Conservation (phyloP, 345 rosid genomes). For the Nephelium lappaceum region DNA sequence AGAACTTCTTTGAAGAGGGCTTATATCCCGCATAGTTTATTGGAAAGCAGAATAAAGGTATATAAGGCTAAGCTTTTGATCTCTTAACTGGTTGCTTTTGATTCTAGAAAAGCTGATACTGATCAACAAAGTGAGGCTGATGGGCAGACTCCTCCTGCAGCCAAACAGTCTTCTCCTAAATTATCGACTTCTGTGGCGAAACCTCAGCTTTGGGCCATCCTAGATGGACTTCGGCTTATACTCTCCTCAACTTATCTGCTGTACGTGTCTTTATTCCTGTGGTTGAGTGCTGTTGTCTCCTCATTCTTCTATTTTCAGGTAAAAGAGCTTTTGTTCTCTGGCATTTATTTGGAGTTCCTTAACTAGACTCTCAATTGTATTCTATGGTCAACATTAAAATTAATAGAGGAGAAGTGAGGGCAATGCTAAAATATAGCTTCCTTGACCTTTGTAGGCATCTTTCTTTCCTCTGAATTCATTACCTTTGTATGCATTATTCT, state of each 20-base stretch:
- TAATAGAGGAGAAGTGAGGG: neutral
- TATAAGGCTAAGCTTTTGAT: slow-evolving; percentile 1
- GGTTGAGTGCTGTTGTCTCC: slow-evolving; percentile 94
- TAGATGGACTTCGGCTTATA: slow-evolving; percentile 78
- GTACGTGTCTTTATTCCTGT: slow-evolving; percentile 79
- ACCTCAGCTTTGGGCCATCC: slow-evolving; percentile 74
- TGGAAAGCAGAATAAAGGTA: neutral
- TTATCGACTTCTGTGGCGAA: slow-evolving; percentile 45
- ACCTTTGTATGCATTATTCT: neutral
- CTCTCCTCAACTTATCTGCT: slow-evolving; percentile 76
- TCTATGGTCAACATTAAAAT: neutral
- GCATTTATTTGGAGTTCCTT: slow-evolving; percentile 12
- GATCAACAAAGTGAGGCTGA: slow-evolving; percentile 45
- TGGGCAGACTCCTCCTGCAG: slow-evolving; percentile 37
- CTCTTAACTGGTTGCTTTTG: slow-evolving; percentile 28
- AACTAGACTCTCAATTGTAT: neutral
- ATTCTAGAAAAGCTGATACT: slow-evolving; percentile 46
- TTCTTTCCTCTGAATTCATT: neutral
- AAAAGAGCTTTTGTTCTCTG: slow-evolving; percentile 15
- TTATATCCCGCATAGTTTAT: neutral
- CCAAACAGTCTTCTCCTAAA: slow-evolving; percentile 46
- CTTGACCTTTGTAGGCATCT: neutral
- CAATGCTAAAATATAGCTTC: neutral
- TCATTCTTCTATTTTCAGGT: slow-evolving; percentile 99
- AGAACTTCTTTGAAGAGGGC: neutral